Conservation (phyloP, 2,329 filamentous ascomycete genomes). For the Huntiella bhutanensis region DNA sequence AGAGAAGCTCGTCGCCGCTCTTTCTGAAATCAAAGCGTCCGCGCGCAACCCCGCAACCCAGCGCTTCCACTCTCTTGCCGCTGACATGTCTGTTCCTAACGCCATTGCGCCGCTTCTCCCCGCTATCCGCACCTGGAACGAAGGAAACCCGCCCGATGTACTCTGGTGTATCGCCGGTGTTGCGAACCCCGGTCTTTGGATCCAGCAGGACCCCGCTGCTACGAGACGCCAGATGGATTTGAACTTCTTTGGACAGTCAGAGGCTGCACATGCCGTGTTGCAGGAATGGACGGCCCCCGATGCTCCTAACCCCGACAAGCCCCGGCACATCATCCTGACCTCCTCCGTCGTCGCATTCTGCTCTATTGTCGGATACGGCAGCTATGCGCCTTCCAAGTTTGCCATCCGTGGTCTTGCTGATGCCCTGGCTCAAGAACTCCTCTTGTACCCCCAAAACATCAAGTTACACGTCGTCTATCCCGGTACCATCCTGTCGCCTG, state of each 20-base stretch:
- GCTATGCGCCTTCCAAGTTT: constrained; percentile 71
- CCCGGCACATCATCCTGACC: constrained; percentile 74
- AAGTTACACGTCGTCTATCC: constrained; percentile 69
- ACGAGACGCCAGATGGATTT: constrained; percentile 72
- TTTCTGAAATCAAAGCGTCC: constrained; percentile 45
- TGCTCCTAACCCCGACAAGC: constrained; percentile 13
- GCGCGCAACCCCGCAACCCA: constrained; percentile 45
- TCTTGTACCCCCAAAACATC: constrained; percentile 70
- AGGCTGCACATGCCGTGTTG: constrained; percentile 67
- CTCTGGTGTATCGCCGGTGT: constrained; percentile 81
- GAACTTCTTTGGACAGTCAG: constrained; percentile 74
- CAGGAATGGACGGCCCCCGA: constrained; percentile 45
- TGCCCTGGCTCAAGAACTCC: constrained; percentile 62
- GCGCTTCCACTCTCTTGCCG: constrained; percentile 65
- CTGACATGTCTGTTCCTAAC: constrained; percentile 54
- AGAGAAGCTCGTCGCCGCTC: constrained; percentile 49
- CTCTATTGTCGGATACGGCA: constrained; percentile 60
- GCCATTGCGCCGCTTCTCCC: constrained; percentile 53
- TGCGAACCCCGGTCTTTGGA: constrained; percentile 55
- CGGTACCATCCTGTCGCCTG: constrained; percentile 62
- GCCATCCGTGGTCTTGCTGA: constrained; percentile 73
- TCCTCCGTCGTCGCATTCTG: constrained; percentile 58
- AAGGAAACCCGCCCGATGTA: constrained; percentile 53
- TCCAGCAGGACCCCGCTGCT: constrained; percentile 49
- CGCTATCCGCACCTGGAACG: constrained; percentile 64